phyloP scores from a whole-genome alignment of 192 early-diverging fungal species.

The Jimgerdemannia lactiflua region DNA sequence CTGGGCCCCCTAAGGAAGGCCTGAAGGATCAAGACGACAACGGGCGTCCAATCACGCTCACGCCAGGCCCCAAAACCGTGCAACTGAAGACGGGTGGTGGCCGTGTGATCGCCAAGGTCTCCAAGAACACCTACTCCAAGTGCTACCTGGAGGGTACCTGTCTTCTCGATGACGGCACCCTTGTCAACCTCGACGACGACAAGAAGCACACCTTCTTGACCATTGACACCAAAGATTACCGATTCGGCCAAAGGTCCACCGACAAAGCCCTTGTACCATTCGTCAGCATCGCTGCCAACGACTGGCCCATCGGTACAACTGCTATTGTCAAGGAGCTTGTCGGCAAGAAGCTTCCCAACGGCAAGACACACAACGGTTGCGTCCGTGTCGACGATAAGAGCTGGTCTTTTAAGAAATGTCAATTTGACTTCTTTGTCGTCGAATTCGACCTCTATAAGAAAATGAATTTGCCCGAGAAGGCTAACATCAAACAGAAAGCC shows the following conservation, averaged over 20 bases:
- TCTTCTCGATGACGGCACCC: conserved; percentile 1
- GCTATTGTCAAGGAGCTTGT: conserved; percentile 12
- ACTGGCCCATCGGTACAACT: conserved; percentile 12
- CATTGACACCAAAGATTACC: conserved; percentile 9
- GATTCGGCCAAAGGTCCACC: background rate
- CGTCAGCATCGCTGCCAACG: conserved; percentile 19
- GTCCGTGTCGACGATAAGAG: conserved; percentile 16
- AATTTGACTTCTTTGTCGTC: conserved; percentile 24
- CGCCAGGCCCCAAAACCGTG: conserved; percentile 1
- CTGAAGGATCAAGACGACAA: conserved; percentile 25
- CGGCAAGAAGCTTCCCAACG: conserved; percentile 14
- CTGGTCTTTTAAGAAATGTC: conserved; percentile 13
- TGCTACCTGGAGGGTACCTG: conserved; percentile 14
- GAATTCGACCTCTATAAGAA: conserved; percentile 9
- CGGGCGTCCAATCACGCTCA: conserved; percentile 13
- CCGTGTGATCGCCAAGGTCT: conserved; percentile 23
- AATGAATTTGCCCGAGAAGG: background rate
- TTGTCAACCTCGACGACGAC: conserved; percentile 8
- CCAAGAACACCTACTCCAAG: conserved; percentile 22
- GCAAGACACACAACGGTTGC: conserved; percentile 6
- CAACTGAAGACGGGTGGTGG: conserved; percentile 15
- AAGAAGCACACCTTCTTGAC: background rate
- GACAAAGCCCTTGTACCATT: conserved; percentile 15
- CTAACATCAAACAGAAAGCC: no score
- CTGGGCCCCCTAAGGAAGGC: conserved; percentile 34